Evolutionary conservation across 2,329 filamentous ascomycete species (phyloP).

Genomic region (Arthrobotrys pseudoclavata): DNA sequence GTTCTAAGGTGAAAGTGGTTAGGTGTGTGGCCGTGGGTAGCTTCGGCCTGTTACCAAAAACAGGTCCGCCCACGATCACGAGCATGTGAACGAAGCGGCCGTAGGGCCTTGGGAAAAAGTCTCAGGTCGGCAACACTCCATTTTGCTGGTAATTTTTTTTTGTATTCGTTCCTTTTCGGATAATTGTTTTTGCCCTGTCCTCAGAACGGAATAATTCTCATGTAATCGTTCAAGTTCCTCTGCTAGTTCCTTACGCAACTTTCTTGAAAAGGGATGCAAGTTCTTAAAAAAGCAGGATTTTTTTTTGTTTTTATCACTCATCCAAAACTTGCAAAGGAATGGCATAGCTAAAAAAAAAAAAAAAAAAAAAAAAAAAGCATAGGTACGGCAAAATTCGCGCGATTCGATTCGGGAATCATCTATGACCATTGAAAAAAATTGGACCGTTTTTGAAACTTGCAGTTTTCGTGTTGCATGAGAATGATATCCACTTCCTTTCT

Average conservation of each 20-base stretch:
- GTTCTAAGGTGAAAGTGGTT: conserved; percentile 23
- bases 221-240: conserved; percentile 30
- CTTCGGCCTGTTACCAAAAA: conserved; percentile 53
- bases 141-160: conserved; percentile 21
- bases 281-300: conserved; percentile 47
- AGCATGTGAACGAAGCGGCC: conserved; percentile 53
- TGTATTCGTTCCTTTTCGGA: conserved; percentile 53
- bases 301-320: conserved; percentile 59
- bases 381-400: conserved; percentile 57
- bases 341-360: not conserved
- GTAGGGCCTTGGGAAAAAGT: conserved; percentile 35
- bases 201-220: conserved; percentile 58
- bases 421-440: conserved; percentile 10
- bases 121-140: conserved; percentile 58
- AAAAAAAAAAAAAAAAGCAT: not conserved
- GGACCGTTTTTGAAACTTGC: conserved; percentile 47
- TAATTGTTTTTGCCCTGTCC: conserved; percentile 58
- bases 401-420: conserved; percentile 55
- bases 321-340: conserved; percentile 40
- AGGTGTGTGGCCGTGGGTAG: conserved; percentile 48
- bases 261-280: conserved; percentile 28
- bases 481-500: conserved; percentile 38
- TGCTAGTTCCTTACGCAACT: conserved; percentile 46
- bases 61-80: conserved; percentile 32
- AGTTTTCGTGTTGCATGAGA: conserved; percentile 60